phyloP scores from a whole-genome alignment of 306 rosid genomes.

The Quercus variabilis region DNA sequence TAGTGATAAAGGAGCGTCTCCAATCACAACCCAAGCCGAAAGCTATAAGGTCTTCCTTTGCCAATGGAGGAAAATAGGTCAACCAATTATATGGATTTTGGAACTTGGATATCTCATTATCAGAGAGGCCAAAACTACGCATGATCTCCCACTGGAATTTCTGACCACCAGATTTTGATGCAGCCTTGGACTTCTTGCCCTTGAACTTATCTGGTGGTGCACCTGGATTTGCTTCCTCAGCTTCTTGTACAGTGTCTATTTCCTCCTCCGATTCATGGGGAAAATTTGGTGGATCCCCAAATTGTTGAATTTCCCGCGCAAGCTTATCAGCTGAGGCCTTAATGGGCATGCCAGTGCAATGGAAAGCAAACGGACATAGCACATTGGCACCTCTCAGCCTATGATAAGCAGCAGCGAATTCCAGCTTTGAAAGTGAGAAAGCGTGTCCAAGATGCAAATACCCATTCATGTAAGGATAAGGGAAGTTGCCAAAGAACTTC shows the following conservation, averaged over 20 bases:
- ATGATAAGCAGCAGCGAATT: constrained; percentile 86
- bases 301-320: constrained; percentile 62
- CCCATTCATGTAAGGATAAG: constrained; percentile 93
- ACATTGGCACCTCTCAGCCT: constrained; percentile 85
- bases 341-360: constrained; percentile 98
- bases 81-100: constrained; percentile 84
- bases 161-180: constrained; percentile 67
- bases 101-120: constrained; percentile 65
- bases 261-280: constrained; percentile 38
- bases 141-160: constrained; percentile 86
- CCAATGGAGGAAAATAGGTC: constrained; percentile 79
- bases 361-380: constrained; percentile 80
- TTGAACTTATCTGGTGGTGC: constrained; percentile 66
- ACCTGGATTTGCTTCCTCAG: constrained; percentile 27
- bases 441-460: constrained; percentile 86
- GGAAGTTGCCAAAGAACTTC: constrained; percentile 89
- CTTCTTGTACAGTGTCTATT: constrained; percentile 31
- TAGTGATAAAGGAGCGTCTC: constrained; percentile 88
- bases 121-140: constrained; percentile 87
- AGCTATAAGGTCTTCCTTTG: constrained; percentile 88
- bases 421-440: constrained; percentile 71
- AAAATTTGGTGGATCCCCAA: constrained; percentile 77
- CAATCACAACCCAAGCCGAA: constrained; percentile 94
- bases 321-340: constrained; percentile 95
- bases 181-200: constrained; percentile 86